Base-by-base conservation (phyloP, 2,329 filamentous ascomycete species). In the Ramichloridium luteum region DNA sequence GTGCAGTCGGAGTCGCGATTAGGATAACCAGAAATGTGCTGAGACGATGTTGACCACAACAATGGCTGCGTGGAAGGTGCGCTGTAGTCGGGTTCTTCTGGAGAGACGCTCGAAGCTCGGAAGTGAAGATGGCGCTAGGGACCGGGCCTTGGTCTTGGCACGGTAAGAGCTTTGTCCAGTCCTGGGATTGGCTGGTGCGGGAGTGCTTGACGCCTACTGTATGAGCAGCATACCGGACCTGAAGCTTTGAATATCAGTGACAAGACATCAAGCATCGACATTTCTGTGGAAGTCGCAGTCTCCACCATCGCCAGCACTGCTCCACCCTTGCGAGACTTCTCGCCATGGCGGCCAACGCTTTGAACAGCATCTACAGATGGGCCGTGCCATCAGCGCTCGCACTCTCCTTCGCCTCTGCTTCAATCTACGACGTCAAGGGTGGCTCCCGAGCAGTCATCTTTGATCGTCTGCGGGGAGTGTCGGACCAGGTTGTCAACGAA, bases 371-470 rank as follows among this genome's bases (percentile, higher is more conserved):
- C 52, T 82, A 78, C 63, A 68, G 68, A 48, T 68, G 68, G 57
- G 81, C 81, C 41, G 62, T 94, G 32, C 86, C 88, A 28, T 68
- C 73, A 35, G 74, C 80, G 38, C 59, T 81, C 46, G 82, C 70
- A 47, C 64, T 74, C 47, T 70, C 73, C 35, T 52, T 88, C 38
- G 64, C 73, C 45, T 78, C 85, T 59, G 72, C 82, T 44, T 83
- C 85, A 37, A 74, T 98, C 41, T 98, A 94, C 76, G 90, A 98
- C 61, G 90, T 98, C 56, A 86, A 84, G 58, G 90, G 90, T 56
- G 90, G 90, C 50, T 80, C 79, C 42, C 77, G 90, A 53, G 90
- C 90, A 40, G 86, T 98, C 63, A 98, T 98, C 67, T 98, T 98
- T 68, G 92, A 98, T 68, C 72, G 90, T 44, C 46, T 96, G 47